Evolutionary conservation across 192 early-diverging fungal species (phyloP).

Genomic region (Chytriomyces sp.): DNA sequence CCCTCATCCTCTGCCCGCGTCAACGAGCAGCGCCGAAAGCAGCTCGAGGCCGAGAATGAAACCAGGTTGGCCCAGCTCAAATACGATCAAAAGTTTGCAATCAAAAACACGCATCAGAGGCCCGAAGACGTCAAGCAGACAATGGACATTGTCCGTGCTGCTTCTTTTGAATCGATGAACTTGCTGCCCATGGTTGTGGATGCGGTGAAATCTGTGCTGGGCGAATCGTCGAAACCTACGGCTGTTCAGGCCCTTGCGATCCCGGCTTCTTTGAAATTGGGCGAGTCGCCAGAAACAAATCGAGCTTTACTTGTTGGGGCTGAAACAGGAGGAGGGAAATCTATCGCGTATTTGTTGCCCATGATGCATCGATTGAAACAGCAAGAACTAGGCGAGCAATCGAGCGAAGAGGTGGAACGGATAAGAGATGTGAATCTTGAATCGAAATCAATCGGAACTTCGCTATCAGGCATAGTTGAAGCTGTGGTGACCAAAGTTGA

Average conservation of each 20-base stretch:
- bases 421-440: background rate
- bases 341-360: constrained; percentile 83
- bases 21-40: background rate
- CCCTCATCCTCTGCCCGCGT: background rate
- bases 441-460: background rate
- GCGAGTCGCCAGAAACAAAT: background rate
- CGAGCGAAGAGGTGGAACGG: constrained; percentile 23
- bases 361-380: constrained; percentile 74
- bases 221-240: constrained; percentile 60
- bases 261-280: constrained; percentile 61
- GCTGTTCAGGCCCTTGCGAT: constrained; percentile 85
- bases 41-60: background rate
- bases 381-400: constrained; percentile 49
- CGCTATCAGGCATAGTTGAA: background rate
- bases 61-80: background rate
- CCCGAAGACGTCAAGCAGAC: background rate
- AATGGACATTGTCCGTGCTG: background rate
- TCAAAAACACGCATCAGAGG: background rate
- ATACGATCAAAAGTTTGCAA: constrained; percentile 24
- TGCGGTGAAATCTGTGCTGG: constrained; percentile 42
- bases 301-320: constrained; percentile 71
- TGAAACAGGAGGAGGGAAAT: constrained; percentile 93
- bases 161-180: constrained; percentile 62
- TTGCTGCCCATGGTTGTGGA: constrained; percentile 58
- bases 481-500: background rate